phyloP scores from a whole-genome alignment of 371 early-diverging fungal species.

The Rhizopus arrhizus region DNA sequence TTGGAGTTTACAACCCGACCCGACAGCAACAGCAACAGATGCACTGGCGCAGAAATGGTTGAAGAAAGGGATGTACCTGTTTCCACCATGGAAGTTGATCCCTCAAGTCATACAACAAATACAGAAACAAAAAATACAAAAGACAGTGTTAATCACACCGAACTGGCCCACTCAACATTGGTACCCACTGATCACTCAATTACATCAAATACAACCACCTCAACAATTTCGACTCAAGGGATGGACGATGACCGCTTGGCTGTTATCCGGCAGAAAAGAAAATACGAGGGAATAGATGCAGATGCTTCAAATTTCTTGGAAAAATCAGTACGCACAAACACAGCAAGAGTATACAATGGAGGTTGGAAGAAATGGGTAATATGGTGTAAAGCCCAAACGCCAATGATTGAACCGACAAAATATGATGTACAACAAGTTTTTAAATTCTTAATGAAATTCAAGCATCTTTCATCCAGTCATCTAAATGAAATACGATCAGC shows the following conservation, averaged over 20 bases:
- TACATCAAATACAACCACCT: too few relatives aligned
- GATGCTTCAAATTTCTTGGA: not conserved
- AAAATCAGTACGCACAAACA: not conserved
- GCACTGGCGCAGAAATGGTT: slow-evolving; percentile 8
- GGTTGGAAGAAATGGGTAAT: not conserved
- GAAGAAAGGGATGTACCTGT: slow-evolving; percentile 1
- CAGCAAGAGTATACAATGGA: not conserved
- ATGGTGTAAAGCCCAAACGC: not conserved
- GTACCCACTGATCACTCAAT: too few relatives aligned
- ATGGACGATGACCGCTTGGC: too few relatives aligned
- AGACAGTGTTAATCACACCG: too few relatives aligned
- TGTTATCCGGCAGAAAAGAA: too few relatives aligned
- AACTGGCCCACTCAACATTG: too few relatives aligned
- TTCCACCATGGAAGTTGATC: slow-evolving; percentile 12
- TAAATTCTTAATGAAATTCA: not conserved
- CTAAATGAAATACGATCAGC: not conserved
- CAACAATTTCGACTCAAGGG: too few relatives aligned
- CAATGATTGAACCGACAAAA: not conserved
- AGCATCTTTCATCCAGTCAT: not conserved
- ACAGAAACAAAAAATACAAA: too few relatives aligned
- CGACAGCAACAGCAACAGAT: slow-evolving; percentile 1
- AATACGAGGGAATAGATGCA: too few relatives aligned
- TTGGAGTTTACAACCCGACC: slow-evolving; percentile 3
- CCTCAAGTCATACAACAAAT: not conserved
- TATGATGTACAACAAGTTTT: not conserved